phyloP scores from a whole-genome alignment of 1,139 yeast genomes.

The Diutina rugosa region DNA sequence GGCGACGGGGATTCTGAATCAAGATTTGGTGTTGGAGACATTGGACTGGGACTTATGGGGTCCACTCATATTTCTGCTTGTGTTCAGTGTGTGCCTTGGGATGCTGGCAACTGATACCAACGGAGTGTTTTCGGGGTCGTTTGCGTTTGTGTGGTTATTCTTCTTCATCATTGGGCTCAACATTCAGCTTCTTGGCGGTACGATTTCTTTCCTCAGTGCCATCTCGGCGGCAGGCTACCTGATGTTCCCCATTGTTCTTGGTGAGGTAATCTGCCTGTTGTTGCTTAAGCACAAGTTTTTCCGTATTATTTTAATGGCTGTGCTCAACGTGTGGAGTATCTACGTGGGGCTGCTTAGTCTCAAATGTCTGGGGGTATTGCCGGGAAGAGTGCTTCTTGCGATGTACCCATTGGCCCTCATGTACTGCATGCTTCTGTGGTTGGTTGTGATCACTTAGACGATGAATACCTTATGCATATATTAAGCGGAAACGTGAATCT shows the following conservation, averaged over 20 bases:
- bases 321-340: slow-evolving; percentile 60
- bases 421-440: slow-evolving; percentile 65
- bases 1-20: slow-evolving; percentile 8
- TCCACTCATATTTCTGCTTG: slow-evolving; percentile 60
- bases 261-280: slow-evolving; percentile 48
- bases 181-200: slow-evolving; percentile 65
- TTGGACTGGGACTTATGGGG: slow-evolving; percentile 90
- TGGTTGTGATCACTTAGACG: slow-evolving; percentile 51
- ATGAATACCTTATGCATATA: not conserved
- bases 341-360: slow-evolving; percentile 57
- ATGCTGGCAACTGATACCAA: slow-evolving; percentile 27
- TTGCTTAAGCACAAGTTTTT: slow-evolving; percentile 38
- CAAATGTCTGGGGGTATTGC: slow-evolving; percentile 55
- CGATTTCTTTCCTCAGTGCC: slow-evolving; percentile 64
- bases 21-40: slow-evolving; percentile 14
- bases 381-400: slow-evolving; percentile 60
- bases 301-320: slow-evolving; percentile 37
- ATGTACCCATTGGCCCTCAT: slow-evolving; percentile 70
- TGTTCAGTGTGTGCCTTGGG: slow-evolving; percentile 45
- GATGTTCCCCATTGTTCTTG: slow-evolving; percentile 61
- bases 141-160: slow-evolving; percentile 42
- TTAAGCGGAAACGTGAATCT: not conserved
- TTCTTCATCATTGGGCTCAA: slow-evolving; percentile 48
- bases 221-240: slow-evolving; percentile 75
- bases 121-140: slow-evolving; percentile 38